Percentiles rank a stretch among this genome's conserved stretches.
phyloP scores from a whole-genome alignment of 768 basidiomycete genomes.

The Chalciporus pseudorubinellus region DNA sequence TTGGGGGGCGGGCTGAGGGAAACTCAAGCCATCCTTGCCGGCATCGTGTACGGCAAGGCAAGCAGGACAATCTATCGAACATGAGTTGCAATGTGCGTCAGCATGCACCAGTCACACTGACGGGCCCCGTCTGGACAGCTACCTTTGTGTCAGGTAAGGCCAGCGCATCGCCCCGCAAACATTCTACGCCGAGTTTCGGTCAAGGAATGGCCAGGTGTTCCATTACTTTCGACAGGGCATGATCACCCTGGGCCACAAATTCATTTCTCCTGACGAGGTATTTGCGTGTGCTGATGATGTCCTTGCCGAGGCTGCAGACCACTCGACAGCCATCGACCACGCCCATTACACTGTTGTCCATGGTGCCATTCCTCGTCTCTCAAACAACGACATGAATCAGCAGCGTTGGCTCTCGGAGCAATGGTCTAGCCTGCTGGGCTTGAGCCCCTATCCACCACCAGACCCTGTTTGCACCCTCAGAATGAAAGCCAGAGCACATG shows the following conservation, averaged over 20 bases:
- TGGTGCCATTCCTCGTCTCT: background rate
- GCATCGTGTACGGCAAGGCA: background rate
- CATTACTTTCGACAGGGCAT: constrained; percentile 4
- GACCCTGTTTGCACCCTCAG: background rate
- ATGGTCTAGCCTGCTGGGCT: background rate
- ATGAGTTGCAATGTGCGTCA: too few relatives aligned
- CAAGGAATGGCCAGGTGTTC: background rate
- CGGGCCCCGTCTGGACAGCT: background rate
- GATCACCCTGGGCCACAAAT: constrained; percentile 6
- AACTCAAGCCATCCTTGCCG: constrained; percentile 1
- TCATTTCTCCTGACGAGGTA: constrained; percentile 5
- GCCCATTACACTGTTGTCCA: background rate
- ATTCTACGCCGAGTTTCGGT: background rate
- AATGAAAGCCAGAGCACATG: background rate
- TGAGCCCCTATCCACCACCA: background rate
- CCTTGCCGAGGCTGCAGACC: constrained; percentile 8
- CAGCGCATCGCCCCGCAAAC: background rate
- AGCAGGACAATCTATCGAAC: background rate
- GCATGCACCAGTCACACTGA: too few relatives aligned
- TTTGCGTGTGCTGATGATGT: constrained; percentile 8
- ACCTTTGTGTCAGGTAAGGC: background rate
- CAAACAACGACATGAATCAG: background rate
- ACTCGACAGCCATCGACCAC: constrained; percentile 4
- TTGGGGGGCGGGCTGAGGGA: constrained; percentile 5
- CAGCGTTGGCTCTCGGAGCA: constrained; percentile 8